A percentile compares a stretch with the other conserved stretches of the same genome.
These are phyloP conservation scores for Cyberlindnera samutprakarnensis DNA, from an alignment of 805 yeast genomes.

Conservation along the genomic window DNA sequence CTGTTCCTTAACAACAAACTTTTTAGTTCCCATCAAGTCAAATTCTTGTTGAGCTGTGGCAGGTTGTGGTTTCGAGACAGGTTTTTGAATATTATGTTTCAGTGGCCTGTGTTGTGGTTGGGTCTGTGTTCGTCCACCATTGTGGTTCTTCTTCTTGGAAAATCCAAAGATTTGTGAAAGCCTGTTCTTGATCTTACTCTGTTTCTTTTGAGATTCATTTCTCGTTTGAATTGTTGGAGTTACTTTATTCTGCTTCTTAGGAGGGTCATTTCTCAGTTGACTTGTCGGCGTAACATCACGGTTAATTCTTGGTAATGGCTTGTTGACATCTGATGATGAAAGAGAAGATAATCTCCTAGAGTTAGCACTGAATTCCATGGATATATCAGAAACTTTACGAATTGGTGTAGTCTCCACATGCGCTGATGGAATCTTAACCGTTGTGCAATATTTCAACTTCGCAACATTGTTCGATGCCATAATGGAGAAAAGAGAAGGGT, in stretches of 20 bases:
- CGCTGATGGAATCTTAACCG: background rate
- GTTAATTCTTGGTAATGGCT: slow-evolving; percentile 14
- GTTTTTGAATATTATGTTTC: background rate
- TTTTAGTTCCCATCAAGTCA: background rate
- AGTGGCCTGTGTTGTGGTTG: background rate
- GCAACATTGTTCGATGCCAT: slow-evolving; percentile 8
- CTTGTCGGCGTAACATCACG: slow-evolving; percentile 1
- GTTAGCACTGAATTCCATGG: slow-evolving; percentile 13
- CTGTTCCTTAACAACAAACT: background rate
- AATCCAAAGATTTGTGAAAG: slow-evolving; percentile 17
- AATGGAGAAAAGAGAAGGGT: slow-evolving; percentile 6
- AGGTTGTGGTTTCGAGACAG: background rate
- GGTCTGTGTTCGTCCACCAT: too few species aligned
- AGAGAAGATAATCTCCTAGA: slow-evolving; percentile 13
- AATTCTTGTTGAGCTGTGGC: background rate
- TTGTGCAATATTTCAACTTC: background rate
- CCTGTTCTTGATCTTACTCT: slow-evolving; percentile 15
- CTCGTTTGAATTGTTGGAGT: slow-evolving; percentile 1
- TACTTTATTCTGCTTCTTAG: slow-evolving; percentile 2
- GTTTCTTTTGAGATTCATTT: slow-evolving; percentile 4
- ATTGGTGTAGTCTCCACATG: background rate
- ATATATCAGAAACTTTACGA: slow-evolving; percentile 1
- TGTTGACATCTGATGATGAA: slow-evolving; percentile 15
- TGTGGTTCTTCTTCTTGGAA: background rate
- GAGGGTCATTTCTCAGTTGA: slow-evolving; percentile 3